phyloP scores from a whole-genome alignment of 805 yeast genomes.

The Yarrowia osloensis region DNA sequence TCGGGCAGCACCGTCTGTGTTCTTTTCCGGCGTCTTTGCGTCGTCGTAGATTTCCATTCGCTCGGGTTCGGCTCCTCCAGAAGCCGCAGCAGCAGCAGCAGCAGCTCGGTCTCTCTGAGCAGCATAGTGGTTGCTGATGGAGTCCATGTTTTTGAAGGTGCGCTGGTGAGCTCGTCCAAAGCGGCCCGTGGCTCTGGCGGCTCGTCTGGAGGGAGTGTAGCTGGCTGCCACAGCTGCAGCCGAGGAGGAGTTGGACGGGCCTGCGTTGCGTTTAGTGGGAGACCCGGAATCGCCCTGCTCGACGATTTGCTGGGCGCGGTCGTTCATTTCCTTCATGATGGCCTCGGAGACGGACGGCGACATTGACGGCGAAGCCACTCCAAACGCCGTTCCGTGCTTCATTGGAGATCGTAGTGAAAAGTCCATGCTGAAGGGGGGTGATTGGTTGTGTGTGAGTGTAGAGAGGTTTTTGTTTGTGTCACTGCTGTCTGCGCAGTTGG shows the following conservation, averaged over 20 bases:
- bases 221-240: background rate
- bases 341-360: conserved; percentile 23
- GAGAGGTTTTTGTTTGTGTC: no score
- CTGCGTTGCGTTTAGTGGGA: background rate
- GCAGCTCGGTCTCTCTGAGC: conserved; percentile 3
- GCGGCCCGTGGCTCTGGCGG: background rate
- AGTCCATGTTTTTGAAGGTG: conserved; percentile 25
- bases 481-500: no score
- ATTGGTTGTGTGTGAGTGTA: background rate
- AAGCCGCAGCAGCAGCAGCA: background rate
- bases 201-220: background rate
- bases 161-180: conserved; percentile 24
- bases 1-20: background rate
- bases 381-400: conserved; percentile 21
- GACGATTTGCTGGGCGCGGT: conserved; percentile 9
- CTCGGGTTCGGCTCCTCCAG: background rate
- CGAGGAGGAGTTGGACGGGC: background rate
- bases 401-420: conserved; percentile 4
- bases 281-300: background rate
- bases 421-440: background rate
- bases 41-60: conserved; percentile 23
- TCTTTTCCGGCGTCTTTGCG: conserved; percentile 1
- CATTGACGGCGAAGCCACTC: conserved; percentile 15
- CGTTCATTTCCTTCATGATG: conserved; percentile 20
- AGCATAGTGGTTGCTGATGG: conserved; percentile 21